These are phyloP conservation scores for Cyphellophora europaea DNA, from an alignment of 2,329 filamentous ascomycete genomes.

Conservation along the genomic window DNA sequence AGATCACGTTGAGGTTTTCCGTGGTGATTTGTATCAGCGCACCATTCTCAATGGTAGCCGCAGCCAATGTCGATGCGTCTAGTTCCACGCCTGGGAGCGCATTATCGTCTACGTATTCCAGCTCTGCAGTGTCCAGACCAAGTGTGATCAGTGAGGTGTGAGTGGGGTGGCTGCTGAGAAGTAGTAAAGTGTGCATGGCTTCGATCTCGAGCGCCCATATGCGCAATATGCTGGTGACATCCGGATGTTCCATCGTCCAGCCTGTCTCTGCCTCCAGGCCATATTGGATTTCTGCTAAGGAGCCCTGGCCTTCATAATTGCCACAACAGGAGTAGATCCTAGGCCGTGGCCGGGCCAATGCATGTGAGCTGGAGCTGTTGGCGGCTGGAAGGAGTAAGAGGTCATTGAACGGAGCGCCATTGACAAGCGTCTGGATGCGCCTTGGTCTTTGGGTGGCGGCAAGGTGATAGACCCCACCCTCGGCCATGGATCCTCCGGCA, in stretches of 20 bases:
- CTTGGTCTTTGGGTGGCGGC: conserved; percentile 45
- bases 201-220: conserved; percentile 34
- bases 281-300: conserved; percentile 58
- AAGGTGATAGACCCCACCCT: conserved; percentile 68
- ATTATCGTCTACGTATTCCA: conserved; percentile 29
- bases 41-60: conserved; percentile 26
- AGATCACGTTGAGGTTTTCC: conserved; percentile 6
- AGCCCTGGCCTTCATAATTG: conserved; percentile 40
- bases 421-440: conserved; percentile 53
- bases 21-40: conserved; percentile 33
- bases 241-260: conserved; percentile 29
- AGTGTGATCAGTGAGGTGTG: conserved; percentile 29
- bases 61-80: conserved; percentile 34
- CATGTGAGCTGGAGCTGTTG: conserved; percentile 2
- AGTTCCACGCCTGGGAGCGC: conserved; percentile 29
- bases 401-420: conserved; percentile 49
- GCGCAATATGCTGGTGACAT: conserved; percentile 29
- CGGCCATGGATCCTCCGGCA: conserved; percentile 67
- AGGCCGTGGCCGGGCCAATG: conserved; percentile 4
- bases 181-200: conserved; percentile 26
- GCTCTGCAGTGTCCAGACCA: conserved; percentile 28
- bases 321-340: conserved; percentile 13
- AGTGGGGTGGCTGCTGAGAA: conserved; percentile 32
- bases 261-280: conserved; percentile 62
- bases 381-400: conserved; percentile 13